Percentiles rank a stretch among this genome's conserved stretches.
Conservation (phyloP, 192 early-diverging fungal genomes). For the Coemansia javaensis region DNA sequence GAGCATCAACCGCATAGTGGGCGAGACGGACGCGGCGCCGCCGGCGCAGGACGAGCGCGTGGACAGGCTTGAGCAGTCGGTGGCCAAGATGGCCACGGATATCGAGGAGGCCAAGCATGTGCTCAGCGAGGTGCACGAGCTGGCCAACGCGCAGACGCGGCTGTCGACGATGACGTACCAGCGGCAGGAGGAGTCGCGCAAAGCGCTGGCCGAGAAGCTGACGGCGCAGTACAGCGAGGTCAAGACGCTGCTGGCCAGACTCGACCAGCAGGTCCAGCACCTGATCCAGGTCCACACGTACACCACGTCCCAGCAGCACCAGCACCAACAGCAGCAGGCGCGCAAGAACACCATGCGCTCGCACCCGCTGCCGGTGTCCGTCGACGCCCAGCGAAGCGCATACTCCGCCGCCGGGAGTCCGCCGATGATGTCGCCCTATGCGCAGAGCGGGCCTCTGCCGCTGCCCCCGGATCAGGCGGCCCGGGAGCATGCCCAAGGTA, state of each 20-base stretch:
- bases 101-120: background rate
- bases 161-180: background rate
- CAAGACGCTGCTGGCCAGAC: constrained; percentile 2
- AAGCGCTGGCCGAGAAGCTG: background rate
- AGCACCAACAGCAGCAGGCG: constrained; percentile 1
- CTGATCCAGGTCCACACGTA: background rate
- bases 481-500: no score
- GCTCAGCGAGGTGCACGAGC: background rate
- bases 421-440: no score
- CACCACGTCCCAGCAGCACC: background rate
- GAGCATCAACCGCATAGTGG: background rate
- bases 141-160: background rate
- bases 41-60: background rate
- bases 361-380: background rate
- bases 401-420: no score
- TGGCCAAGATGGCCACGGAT: background rate
- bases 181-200: constrained; percentile 2
- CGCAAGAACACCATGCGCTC: background rate
- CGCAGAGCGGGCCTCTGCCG: no score
- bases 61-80: background rate
- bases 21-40: background rate
- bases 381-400: background rate
- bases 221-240: background rate
- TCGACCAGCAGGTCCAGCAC: constrained; percentile 4
- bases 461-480: no score